A percentile compares a stretch with the other conserved stretches of the same genome.
phyloP scores from a whole-genome alignment of 345 rosid genomes.

The Heritiera fomes region DNA sequence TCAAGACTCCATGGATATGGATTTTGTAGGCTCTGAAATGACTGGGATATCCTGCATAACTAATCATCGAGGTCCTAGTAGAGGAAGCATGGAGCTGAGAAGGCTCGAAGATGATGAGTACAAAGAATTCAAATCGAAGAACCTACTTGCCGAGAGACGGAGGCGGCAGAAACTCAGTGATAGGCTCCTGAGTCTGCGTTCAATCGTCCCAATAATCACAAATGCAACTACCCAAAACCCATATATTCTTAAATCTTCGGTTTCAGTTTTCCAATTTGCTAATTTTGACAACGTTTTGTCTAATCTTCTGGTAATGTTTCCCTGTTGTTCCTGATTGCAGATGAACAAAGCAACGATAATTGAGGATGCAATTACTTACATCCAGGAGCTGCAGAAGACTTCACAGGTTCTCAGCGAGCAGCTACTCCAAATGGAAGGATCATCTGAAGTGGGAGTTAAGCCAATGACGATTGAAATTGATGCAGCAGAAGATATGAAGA shows the following conservation, averaged over 20 bases:
- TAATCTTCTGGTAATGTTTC: not conserved
- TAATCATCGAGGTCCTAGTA: conserved; percentile 4
- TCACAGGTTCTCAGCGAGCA: conserved; percentile 49
- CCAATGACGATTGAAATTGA: conserved; percentile 23
- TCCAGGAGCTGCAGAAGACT: conserved; percentile 50
- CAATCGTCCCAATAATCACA: conserved; percentile 82
- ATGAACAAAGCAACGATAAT: conserved; percentile 83
- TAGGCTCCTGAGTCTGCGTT: conserved; percentile 70
- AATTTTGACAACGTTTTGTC: not conserved
- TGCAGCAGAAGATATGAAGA: conserved; percentile 47
- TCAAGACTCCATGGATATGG: conserved; percentile 27
- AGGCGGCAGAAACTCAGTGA: conserved; percentile 76
- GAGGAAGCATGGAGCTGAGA: conserved; percentile 34
- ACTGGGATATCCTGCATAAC: conserved; percentile 18
- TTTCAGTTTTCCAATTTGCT: not conserved
- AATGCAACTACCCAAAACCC: conserved; percentile 43
- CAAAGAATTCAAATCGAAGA: conserved; percentile 55
- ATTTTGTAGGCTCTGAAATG: conserved; percentile 31
- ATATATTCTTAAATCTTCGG: not conserved
- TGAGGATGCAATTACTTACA: conserved; percentile 84
- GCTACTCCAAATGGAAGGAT: conserved; percentile 59
- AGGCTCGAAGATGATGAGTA: conserved; percentile 33
- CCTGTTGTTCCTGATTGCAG: conserved; percentile 29
- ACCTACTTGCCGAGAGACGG: conserved; percentile 77
- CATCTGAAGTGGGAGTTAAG: conserved; percentile 31